phyloP scores from a whole-genome alignment of 2,329 filamentous ascomycete genomes.

The Epichloe aotearoae region DNA sequence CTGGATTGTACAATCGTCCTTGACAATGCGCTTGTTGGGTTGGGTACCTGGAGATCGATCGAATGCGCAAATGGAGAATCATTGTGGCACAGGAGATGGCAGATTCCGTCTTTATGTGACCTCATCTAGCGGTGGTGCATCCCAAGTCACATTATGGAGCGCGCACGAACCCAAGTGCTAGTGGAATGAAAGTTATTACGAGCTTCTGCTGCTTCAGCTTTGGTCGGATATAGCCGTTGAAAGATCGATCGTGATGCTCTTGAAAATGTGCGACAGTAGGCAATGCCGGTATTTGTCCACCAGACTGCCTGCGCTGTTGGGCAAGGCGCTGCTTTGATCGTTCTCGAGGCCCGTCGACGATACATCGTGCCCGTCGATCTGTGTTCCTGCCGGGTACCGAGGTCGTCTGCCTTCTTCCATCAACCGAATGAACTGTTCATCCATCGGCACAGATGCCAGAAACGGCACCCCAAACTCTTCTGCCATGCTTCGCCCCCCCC shows the following conservation, averaged over 20 bases:
- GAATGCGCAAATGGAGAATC: too few species aligned
- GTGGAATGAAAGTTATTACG: neutral
- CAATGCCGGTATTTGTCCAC: conserved; percentile 63
- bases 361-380: conserved; percentile 44
- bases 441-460: conserved; percentile 77
- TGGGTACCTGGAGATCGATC: too few species aligned
- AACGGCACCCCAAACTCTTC: conserved; percentile 73
- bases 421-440: conserved; percentile 79
- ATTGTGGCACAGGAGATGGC: too few species aligned
- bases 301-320: conserved; percentile 26
- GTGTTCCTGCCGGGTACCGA: conserved; percentile 55
- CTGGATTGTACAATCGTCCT: too few species aligned
- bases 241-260: conserved; percentile 38
- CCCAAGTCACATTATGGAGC: too few species aligned
- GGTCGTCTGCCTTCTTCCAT: conserved; percentile 62
- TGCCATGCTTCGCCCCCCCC: conserved; percentile 93
- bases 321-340: conserved; percentile 13
- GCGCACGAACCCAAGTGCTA: neutral
- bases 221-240: neutral
- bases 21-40: too few species aligned
- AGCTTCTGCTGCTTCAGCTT: neutral
- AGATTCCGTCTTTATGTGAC: too few species aligned
- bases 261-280: conserved; percentile 57
- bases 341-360: conserved; percentile 10
- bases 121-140: too few species aligned